Base-by-base conservation (phyloP, 2,329 filamentous ascomycete genomes). In the Alternaria consortialis region DNA sequence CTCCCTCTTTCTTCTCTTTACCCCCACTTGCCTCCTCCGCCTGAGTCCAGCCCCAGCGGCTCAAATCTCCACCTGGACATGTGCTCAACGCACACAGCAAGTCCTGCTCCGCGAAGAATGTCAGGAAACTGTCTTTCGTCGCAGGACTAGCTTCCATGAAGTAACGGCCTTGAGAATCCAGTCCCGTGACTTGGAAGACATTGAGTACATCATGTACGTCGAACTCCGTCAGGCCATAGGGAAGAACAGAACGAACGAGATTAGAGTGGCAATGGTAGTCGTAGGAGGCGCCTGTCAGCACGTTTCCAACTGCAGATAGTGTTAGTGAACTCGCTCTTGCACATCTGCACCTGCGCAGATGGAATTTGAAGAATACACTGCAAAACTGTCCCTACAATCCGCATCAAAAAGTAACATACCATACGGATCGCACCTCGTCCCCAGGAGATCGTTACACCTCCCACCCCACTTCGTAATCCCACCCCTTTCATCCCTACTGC, bases 191-290 rank as follows among this genome's bases (percentile, higher is more conserved):
- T 76, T 96, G 92, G 74, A 96, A 95, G 3, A 96, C 83, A 72
- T 96, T 96, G 55, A 96, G 84, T 0, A 96, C 92, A 75, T 96
- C 92, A 71, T 96, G 92, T 1, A 95, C 87, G 73, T 95, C 91
- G 31, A 83, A 82, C 78, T 95, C 92, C 5, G 82, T 84, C 42
- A 95, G 76, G 0, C 91, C 91, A 62, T 84, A 88, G 0, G 89
- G 88, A 1, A 89, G 63, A 2, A 95, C 86, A 0, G 92, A 90
- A 4, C 92, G 86, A 1, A 87, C 88, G 11, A 96, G 84, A 75
- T 96, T 96, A 2, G 90, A 92, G 73, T 94, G 92, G 77, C 92
- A 96, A 75, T 95, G 91, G 77, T 87, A 94, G 76, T 95, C 90
- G 74, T 93, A 95, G 32, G 84, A 83, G 51, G 86, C 84, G n/a